phyloP scores from a whole-genome alignment of 176 grass and related monocot species.

The Phoenix dactylifera region DNA sequence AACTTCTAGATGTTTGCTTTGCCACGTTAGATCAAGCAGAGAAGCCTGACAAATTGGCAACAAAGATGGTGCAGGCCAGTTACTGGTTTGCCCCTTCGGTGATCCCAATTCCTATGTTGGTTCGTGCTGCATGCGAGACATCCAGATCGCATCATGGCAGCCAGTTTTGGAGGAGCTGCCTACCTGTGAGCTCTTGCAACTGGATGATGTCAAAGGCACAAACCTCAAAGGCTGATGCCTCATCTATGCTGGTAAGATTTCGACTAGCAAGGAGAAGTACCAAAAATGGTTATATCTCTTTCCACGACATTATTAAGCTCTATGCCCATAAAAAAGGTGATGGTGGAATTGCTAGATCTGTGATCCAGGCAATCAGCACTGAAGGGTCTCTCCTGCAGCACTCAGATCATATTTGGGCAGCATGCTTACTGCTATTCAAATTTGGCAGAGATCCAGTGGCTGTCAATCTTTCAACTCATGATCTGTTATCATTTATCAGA shows the following conservation, averaged over 20 bases:
- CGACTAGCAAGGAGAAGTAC: slow-evolving; percentile 20
- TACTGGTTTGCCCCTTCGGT: slow-evolving; percentile 42
- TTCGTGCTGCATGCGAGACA: not conserved
- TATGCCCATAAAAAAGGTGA: slow-evolving; percentile 22
- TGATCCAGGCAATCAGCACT: slow-evolving; percentile 11
- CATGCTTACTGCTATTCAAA: slow-evolving; percentile 39
- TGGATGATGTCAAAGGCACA: slow-evolving; percentile 11
- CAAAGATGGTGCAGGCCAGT: slow-evolving; percentile 26
- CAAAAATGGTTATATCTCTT: slow-evolving; percentile 11
- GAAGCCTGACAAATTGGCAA: slow-evolving; percentile 5
- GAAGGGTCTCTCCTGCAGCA: not conserved
- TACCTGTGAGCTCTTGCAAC: slow-evolving; percentile 2
- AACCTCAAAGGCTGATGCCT: slow-evolving; percentile 20
- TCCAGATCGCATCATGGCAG: not conserved
- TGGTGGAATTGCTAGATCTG: not conserved
- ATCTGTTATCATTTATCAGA: slow-evolving; percentile 32
- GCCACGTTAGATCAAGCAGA: slow-evolving; percentile 15
- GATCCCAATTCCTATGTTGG: slow-evolving; percentile 27
- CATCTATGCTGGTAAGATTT: slow-evolving; percentile 18
- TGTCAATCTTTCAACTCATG: slow-evolving; percentile 11
- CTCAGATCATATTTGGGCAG: slow-evolving; percentile 41
- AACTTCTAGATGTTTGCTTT: slow-evolving; percentile 44
- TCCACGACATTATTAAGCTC: slow-evolving; percentile 36
- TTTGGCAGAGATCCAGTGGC: slow-evolving; percentile 11
- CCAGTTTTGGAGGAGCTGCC: slow-evolving; percentile 12